Evolutionary conservation across 164 flowering plant species (phyloP).

Genomic region (Cinnamomum micranthum): DNA sequence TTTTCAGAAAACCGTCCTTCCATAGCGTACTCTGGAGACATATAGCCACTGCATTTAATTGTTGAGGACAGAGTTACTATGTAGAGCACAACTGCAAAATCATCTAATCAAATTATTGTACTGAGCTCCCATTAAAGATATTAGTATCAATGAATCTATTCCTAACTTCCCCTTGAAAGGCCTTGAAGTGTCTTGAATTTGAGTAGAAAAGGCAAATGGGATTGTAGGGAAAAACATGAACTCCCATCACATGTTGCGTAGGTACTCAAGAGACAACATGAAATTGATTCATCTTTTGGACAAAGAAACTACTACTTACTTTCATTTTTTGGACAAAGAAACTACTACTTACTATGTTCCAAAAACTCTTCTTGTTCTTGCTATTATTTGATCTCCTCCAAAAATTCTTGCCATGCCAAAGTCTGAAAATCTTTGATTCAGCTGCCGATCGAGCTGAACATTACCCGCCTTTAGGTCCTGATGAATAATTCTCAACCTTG

Average conservation of each 20-base stretch:
- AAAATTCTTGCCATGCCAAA: constrained; percentile 43
- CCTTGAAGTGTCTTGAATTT: too few species aligned
- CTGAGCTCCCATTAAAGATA: too few species aligned
- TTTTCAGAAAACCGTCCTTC: constrained; percentile 13
- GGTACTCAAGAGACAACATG: background rate
- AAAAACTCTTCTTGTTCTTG: constrained; percentile 17
- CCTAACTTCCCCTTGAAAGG: too few species aligned
- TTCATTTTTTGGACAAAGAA: too few species aligned
- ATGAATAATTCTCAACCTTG: constrained; percentile 32
- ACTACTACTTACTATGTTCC: constrained; percentile 31
- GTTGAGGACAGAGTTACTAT: background rate
- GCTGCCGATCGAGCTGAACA: constrained; percentile 27
- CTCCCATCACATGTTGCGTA: background rate
- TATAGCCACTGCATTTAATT: constrained; percentile 4
- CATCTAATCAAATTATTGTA: background rate
- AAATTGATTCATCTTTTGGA: background rate
- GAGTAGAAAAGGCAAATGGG: background rate
- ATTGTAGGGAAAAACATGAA: too few species aligned
- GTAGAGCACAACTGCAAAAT: background rate
- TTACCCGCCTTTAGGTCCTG: constrained; percentile 40
- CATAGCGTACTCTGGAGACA: constrained; percentile 6
- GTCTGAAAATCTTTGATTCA: constrained; percentile 41
- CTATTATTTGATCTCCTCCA: constrained; percentile 17
- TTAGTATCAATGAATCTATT: too few species aligned
- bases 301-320: constrained; percentile 12